Base-by-base conservation (phyloP, 306 rosid species). In the Mucuna pruriens region DNA sequence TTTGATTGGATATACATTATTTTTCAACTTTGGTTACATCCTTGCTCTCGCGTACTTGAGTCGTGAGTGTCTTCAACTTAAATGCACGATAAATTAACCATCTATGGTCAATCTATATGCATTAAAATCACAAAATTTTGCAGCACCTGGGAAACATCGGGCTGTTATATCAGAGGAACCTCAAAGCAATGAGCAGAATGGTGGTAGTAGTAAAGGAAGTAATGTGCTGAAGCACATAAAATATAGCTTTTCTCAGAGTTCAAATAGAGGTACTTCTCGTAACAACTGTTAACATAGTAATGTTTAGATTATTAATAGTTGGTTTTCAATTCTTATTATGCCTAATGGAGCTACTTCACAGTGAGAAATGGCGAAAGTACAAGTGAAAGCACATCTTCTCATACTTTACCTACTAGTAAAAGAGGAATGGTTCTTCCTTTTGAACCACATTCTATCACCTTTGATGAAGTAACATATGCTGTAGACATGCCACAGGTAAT, bases 391-490 rank as follows among this genome's bases (percentile, higher is more conserved):
- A 60, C 38, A 34, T 57, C 51, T 23, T 17, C 44, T 67, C 13
- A 4, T 9, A 8, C 62, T 39, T 51, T 49, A 42, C 64, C 64
- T n/a, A 16, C 34, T 33, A 77, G 72, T 51, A 75, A 60, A 74
- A 78, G 78, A 65, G 89, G 87, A 78, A 86, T 86, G 89, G 74
- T 83, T 80, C 89, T 86, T 83, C 89, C 89, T 71, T 86, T 83
- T 72, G 78, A 86, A 34, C 83, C 83, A 39, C 77, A 83, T 76
- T 83, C 75, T n/a, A 80, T 86, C 60, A 76, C 89, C 64, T 86
- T 86, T 71, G 87, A 86, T 71, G 89, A 86, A 46, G 87, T 86
- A 60, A 65, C 87, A 57, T 86, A 86, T 69, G 60, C 89, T n/a
- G 85, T 86, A 10, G 88, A 81, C 83, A 85, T 85, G 85, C 88